Evolutionary conservation across 805 yeast species (phyloP), one percentile per base, ranked within the genome.

Genomic region (Suhomyces xylopsoci): DNA sequence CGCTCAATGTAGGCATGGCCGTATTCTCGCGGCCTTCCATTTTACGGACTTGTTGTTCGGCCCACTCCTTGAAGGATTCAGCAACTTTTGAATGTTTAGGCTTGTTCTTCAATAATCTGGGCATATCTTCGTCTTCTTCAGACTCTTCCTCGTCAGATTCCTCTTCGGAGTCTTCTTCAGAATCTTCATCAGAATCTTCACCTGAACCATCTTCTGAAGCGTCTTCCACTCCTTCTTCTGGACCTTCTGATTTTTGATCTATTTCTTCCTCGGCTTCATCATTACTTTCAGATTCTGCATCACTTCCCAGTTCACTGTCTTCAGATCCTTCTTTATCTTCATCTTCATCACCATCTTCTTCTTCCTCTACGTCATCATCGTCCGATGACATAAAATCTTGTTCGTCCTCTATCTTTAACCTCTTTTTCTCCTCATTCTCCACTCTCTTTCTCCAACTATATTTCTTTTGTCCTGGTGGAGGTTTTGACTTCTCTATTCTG

Each of bases 31-130:
- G 76, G 1, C 88, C 90, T 58, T 83, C 89, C 40, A 83, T 70
- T 55, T 80, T 76, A 53, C 86, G 82, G 3, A 85, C 81, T 62
- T 88, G 88, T 34, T 78, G 70, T 58, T 85, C 88, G 0, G 97
- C 97, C 98, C 99, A 94, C 17, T 81, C 81, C 68, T 88, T 89
- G 76, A 94, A 94, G 15, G 83, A 80, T 36, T 77, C 75, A 2
- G 77, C 78, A 0, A 59, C 72, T 28, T 76, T 65, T 0, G 79
- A 73, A 56, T 77, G 84, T 36, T 73, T 70, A 41, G 79, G 79
- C 60, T 74, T 80, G 30, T 64, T 68, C 38, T 65, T 62, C n/a
- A 72, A 55, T 19, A 74, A 62, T 45, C 66, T 58, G 2, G 78
- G 76, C 12, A 57, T 57, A 1, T 65, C 73, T 1, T 57, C 66